Evolutionary conservation across 1,284 basidiomycete genomes (phyloP), one percentile per base, ranked within the genome.

Genomic region (Porodaedalea pini): DNA sequence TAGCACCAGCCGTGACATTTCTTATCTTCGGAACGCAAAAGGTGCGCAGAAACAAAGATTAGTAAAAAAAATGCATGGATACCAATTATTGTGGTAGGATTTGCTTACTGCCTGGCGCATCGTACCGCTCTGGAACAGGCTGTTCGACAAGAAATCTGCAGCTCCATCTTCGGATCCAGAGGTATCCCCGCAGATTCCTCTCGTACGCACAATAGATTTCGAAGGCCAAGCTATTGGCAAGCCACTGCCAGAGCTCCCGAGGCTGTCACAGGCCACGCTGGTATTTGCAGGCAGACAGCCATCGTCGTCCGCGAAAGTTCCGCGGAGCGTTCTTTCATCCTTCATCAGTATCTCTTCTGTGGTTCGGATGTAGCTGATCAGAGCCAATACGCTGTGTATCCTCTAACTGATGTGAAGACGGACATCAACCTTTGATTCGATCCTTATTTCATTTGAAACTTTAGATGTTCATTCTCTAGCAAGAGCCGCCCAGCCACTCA

Each of bases 21-120:
- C 31, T 54, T 17, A 45, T 44, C 13, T 54, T 54, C 21, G 53
- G 53, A 17, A 45, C 53, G 15, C 53, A 54, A 17, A 54, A 34
- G 41, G 53, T 54, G 29, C 7, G 51, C 1, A 4, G 11, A 1
- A n/a, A 8, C 17, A 27, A 31, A 11, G n/a, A 21, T 29, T 21
- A 19, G 6, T 39, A 21, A 15, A 6, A 17, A 23, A 31, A 17
- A 19, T 39, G 15, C 13, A 1, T n/a, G 11, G 51, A 43, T 21
- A 40, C 17, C 4, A 31, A 49, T n/a, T 21, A 15, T 17, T n/a
- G n/a, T 15, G 27, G 13, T 40, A 52, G 51, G 51, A 52, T 27
- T 27, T 52, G 6, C 51, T 52, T 23, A 29, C n/a, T 11, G 51
- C 37, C 3, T 54, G 53, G 41, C 41, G 53, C 15, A 29, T 54